Percentiles rank a stretch among this genome's conserved stretches.
Conservation (phyloP, 306 rosid species). For the Acacia acuminata region DNA sequence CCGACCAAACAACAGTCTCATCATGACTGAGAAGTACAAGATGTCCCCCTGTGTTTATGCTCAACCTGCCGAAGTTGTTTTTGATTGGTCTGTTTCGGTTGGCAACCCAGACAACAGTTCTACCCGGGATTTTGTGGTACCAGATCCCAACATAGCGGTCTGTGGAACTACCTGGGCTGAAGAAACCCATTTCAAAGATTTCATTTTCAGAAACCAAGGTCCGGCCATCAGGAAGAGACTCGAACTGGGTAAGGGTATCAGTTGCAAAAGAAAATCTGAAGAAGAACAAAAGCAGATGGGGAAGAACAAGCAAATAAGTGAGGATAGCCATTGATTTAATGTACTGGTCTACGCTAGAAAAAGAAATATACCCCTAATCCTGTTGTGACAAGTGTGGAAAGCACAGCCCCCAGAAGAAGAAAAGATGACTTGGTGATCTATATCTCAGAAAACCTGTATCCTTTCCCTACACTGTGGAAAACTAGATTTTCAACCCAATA, state of each 20-base stretch:
- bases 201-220: constrained; percentile 3
- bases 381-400: not conserved
- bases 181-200: constrained; percentile 17
- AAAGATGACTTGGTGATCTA: not conserved
- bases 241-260: not conserved
- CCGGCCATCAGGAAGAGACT: not conserved
- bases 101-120: constrained; percentile 57
- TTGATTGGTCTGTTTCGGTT: constrained; percentile 43
- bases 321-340: not conserved
- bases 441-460: not conserved
- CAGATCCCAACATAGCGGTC: constrained; percentile 56
- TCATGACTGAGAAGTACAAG: constrained; percentile 27
- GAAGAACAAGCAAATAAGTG: not conserved
- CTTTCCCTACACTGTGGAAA: not conserved
- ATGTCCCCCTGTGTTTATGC: constrained; percentile 22
- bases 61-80: constrained; percentile 37
- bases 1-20: constrained; percentile 37
- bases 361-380: not conserved
- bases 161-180: not conserved
- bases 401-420: not conserved
- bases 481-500: not conserved
- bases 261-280: not conserved
- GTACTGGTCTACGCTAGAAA: not conserved
- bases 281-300: not conserved
- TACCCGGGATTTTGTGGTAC: constrained; percentile 37